Conservation (phyloP, 305 asterid species). For the Withania somnifera region DNA sequence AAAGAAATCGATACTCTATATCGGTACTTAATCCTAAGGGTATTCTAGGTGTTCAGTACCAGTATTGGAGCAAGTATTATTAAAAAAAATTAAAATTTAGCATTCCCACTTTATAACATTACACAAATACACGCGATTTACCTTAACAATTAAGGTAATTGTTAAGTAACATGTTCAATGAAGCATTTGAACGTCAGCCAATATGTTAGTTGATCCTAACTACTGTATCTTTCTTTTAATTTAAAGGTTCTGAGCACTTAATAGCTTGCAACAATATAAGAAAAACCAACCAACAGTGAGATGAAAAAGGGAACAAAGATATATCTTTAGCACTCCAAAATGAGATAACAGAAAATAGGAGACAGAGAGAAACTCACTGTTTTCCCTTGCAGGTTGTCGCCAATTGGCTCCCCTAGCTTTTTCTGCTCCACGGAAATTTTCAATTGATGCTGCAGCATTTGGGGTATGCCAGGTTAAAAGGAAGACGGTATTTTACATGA, state of each 20-base stretch:
- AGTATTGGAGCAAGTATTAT: neutral
- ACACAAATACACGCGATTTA: neutral
- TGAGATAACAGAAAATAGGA: slow-evolving; percentile 4
- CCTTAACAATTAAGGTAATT: neutral
- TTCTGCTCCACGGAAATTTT: slow-evolving; percentile 51
- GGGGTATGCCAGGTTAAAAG: neutral
- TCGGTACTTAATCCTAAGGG: neutral
- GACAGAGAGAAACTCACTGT: slow-evolving; percentile 37
- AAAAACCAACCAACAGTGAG: neutral
- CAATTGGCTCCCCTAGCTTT: slow-evolving; percentile 71
- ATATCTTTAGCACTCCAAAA: neutral
- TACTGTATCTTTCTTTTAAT: neutral
- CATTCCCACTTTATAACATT: neutral
- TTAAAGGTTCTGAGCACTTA: neutral
- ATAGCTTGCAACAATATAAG: neutral
- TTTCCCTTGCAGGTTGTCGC: slow-evolving; percentile 81
- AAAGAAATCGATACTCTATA: neutral
- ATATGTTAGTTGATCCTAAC: neutral
- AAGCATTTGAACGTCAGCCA: neutral
- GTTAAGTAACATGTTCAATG: neutral
- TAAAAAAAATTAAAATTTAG: neutral
- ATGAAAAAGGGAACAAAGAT: neutral
- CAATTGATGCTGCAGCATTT: slow-evolving; percentile 49
- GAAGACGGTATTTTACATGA: neutral
- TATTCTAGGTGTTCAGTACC: neutral